Conservation (phyloP, 2,329 filamentous ascomycete species). For the Paecilomyces variotii region DNA sequence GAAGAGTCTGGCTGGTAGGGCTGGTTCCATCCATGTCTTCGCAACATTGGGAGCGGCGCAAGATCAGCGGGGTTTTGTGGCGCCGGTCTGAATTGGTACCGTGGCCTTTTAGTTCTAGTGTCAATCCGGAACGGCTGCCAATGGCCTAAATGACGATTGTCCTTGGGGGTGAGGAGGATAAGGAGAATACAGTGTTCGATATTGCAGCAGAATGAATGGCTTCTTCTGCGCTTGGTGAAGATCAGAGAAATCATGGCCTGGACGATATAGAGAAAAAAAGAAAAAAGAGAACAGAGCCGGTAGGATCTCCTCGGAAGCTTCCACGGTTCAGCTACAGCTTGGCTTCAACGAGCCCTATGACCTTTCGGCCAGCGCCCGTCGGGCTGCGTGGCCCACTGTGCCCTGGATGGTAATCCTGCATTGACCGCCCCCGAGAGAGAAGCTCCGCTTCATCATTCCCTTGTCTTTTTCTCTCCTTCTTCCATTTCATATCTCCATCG, state of each 20-base stretch:
- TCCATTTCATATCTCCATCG: neutral
- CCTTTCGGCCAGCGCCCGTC: neutral
- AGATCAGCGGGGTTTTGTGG: neutral
- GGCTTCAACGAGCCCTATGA: neutral
- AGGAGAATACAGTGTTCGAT: no score
- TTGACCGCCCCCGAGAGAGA: neutral
- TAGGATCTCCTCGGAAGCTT: neutral
- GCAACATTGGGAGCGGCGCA: neutral
- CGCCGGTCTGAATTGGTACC: neutral
- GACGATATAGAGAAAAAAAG: no score
- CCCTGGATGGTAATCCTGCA: neutral
- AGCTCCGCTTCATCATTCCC: neutral
- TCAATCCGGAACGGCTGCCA: neutral
- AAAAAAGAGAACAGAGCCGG: no score
- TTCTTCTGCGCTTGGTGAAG: no score
- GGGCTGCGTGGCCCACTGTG: neutral
- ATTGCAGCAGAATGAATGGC: no score
- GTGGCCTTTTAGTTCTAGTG: neutral
- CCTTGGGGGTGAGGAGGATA: no score
- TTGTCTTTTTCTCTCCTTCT: neutral
- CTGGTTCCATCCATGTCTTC: neutral
- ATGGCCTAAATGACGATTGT: no score
- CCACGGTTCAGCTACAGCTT: neutral
- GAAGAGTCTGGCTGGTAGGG: neutral
- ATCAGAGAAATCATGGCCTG: no score